Percentiles rank a stretch among this genome's conserved stretches.
phyloP scores from a whole-genome alignment of 2,329 filamentous ascomycete species.

The Aotearoamyces nothofagi region DNA sequence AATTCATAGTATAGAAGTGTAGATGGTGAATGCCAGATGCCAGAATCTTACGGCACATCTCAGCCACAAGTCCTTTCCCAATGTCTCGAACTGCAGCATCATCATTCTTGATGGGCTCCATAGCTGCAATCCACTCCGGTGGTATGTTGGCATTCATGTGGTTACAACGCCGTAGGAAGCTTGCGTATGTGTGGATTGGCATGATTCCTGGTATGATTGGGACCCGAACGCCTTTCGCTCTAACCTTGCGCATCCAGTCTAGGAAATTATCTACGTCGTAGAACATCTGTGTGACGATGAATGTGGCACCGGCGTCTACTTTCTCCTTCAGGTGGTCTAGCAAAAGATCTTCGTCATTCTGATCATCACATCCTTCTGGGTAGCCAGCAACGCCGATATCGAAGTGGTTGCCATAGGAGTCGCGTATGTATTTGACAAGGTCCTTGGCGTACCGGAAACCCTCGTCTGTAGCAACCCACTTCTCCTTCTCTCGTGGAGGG shows the following conservation, averaged over 20 bases:
- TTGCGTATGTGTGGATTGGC: conserved; percentile 89
- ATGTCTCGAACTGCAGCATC: conserved; percentile 84
- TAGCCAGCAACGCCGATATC: conserved; percentile 97
- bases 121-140: conserved; percentile 58
- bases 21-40: conserved; percentile 72
- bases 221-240: conserved; percentile 67
- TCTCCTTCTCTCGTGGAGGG: conserved; percentile 82
- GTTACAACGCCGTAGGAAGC: conserved; percentile 77
- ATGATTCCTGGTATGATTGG: conserved; percentile 81
- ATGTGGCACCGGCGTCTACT: conserved; percentile 82
- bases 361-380: conserved; percentile 88
- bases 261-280: conserved; percentile 96
- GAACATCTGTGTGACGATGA: conserved; percentile 98
- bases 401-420: conserved; percentile 76
- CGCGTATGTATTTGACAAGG: conserved; percentile 61
- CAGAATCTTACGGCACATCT: conserved; percentile 80
- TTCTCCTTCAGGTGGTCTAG: conserved; percentile 94
- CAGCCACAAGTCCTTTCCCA: conserved; percentile 72
- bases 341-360: conserved; percentile 69
- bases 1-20: conserved; percentile 99
- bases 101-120: conserved; percentile 94
- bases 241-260: conserved; percentile 75
- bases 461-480: conserved; percentile 77
- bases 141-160: conserved; percentile 85
- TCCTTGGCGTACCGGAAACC: conserved; percentile 89